Evolutionary conservation across 805 yeast genomes (phyloP).

Genomic region (Hemisphaericaspora nanyangensis): DNA sequence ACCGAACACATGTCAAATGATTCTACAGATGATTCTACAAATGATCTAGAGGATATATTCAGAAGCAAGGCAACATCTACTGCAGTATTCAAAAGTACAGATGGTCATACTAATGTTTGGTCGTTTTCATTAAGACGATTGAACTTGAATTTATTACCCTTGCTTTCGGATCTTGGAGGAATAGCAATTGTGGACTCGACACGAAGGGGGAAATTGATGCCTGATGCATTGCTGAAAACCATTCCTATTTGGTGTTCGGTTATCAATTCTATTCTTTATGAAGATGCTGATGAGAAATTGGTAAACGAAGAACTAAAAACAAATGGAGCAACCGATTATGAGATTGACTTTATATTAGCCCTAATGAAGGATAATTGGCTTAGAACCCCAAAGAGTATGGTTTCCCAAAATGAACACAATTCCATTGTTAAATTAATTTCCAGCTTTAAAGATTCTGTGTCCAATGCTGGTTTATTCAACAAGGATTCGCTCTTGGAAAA

Average conservation of each 20-base stretch:
- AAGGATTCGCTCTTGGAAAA: background rate
- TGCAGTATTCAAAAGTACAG: slow-evolving; percentile 84
- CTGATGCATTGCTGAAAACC: slow-evolving; percentile 84
- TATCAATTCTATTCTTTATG: slow-evolving; percentile 52
- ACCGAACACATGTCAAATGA: background rate
- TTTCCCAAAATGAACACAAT: slow-evolving; percentile 54
- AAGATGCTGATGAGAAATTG: slow-evolving; percentile 8
- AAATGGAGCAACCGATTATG: slow-evolving; percentile 7
- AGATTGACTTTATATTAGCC: background rate
- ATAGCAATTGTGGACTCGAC: slow-evolving; percentile 76
- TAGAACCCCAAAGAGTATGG: slow-evolving; percentile 24
- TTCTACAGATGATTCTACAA: background rate
- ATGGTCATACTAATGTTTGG: slow-evolving; percentile 86
- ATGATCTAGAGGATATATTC: background rate
- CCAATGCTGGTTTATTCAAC: slow-evolving; percentile 34
- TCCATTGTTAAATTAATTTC: slow-evolving; percentile 49
- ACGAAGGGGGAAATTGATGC: slow-evolving; percentile 76
- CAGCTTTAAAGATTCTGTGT: slow-evolving; percentile 42
- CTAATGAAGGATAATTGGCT: slow-evolving; percentile 11
- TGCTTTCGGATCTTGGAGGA: slow-evolving; percentile 43
- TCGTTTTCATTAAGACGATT: slow-evolving; percentile 67
- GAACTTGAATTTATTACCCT: slow-evolving; percentile 64
- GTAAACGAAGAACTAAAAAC: background rate
- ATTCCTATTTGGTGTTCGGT: slow-evolving; percentile 92
- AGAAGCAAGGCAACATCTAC: slow-evolving; percentile 30